Base-by-base conservation (phyloP, 768 basidiomycete genomes). In the Tricholoma saponaceum region DNA sequence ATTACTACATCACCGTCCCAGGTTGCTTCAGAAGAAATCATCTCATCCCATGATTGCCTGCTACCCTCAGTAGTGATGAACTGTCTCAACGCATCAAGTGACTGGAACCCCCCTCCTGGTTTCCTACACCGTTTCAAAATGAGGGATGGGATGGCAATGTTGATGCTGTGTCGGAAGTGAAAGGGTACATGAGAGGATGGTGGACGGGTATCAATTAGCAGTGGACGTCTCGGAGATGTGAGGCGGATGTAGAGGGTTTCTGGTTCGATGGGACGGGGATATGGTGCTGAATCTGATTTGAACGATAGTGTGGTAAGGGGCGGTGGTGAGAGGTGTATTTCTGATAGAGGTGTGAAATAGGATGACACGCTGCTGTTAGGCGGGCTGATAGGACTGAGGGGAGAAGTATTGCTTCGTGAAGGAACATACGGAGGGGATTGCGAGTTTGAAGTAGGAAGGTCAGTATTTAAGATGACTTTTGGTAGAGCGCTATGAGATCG, bases 81-180 rank as follows among this genome's bases (percentile, higher is more conserved):
- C 64, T 89, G 86, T 51, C 86, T 84, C 55, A 96, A 74, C 0
- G 86, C 79, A 61, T 86, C 82, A 49, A 92, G 73, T 28, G 80
- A 80, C 55, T 82, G 83, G 62, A 91, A 83, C 1, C 82, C 84
- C 61, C 80, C 84, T 30, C 81, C 85, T 2, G 87, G 83, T 67
- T 89, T 90, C 59, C 84, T 79, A 61, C 82, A 87, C 18, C 94
- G 86, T 70, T 93, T 94, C 63, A 95, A 83, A 66, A 97, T 93
- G 65, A 97, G 83, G 23, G 91, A 89, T 0, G 95, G 94, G 43
- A 97, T 90, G 30, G 88, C 88, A 50, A 97, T 79, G 71, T 95
- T 95, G 58, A 93, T 81, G 69, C 87, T 89, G 62, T 84, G 75
- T 37, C 76, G 68, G 52, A 97, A 71, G 69, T 86, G 90, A 56